Base-by-base conservation (phyloP, 805 yeast genomes). In the Candida glaebosa region DNA sequence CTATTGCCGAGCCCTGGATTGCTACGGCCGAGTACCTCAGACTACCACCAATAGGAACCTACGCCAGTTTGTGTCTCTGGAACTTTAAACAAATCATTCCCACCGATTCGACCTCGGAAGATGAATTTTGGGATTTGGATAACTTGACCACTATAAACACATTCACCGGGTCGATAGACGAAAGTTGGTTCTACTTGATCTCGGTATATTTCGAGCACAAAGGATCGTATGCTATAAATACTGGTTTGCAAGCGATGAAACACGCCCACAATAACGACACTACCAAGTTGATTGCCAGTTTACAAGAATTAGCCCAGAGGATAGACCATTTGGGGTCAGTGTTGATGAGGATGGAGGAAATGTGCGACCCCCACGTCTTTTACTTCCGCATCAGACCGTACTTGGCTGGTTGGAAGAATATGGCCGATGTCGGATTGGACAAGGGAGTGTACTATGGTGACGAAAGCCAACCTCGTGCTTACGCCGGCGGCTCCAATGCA, bases 281-380 rank as follows among this genome's bases (percentile, higher is more conserved):
- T 4, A 55, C 53, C 0, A 51, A 50, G 3, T 78, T 81, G 7
- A 66, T 69, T 6, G 56, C 50, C 26, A 60, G 71, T 34, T 65
- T 90, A 39, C 86, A 86, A 56, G 60, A 54, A 28, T 62, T 90
- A 41, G 96, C 96, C 1, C 86, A 83, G 58, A 64, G 76, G 31
- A 83, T 90, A 39, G 95, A 87, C 56, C 67, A 71, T 44, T 67
- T 91, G 49, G 93, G 89, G 10, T 70, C 83, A 3, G 75, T 86
- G 1, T 65, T 91, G 50, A 78, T 82, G 78, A 75, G 77, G 51
- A 85, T 90, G 93, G 89, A 86, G 55, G 96, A 90, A 50, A 84
- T 84, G 84, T 87, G 96, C 61, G 96, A 89, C 56, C 97, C 98
- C 2, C 95, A 88, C 57, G 82, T 85, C 3, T 90, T 91, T 59